Evolutionary conservation across 768 basidiomycete genomes (phyloP).

Genomic region (Agaricus subrufescens): DNA sequence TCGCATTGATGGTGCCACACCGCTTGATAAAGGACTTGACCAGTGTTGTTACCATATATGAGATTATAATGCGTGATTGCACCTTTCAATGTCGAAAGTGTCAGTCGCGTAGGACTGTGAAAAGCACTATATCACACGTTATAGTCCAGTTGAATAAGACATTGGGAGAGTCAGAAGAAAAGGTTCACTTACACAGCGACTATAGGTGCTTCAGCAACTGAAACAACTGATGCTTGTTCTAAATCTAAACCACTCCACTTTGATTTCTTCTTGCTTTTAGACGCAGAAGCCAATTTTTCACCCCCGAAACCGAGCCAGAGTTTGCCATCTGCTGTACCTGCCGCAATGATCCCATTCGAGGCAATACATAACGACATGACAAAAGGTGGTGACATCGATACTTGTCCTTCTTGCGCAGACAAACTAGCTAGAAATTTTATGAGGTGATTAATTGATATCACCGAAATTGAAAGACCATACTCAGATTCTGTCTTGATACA

Average conservation of each 20-base stretch:
- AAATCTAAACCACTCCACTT: slow-evolving; percentile 70
- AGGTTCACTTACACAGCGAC: slow-evolving; percentile 64
- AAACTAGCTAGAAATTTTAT: slow-evolving; percentile 25
- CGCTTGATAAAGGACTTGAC: slow-evolving; percentile 35
- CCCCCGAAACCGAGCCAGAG: slow-evolving; percentile 68
- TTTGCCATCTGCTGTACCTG: slow-evolving; percentile 73
- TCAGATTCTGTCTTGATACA: slow-evolving; percentile 55
- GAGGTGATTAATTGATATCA: background rate
- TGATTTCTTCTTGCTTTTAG: slow-evolving; percentile 47
- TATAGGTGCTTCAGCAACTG: slow-evolving; percentile 69
- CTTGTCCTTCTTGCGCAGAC: slow-evolving; percentile 33
- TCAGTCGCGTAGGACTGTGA: slow-evolving; percentile 35
- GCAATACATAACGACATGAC: slow-evolving; percentile 61
- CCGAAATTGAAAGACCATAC: slow-evolving; percentile 29
- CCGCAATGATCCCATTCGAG: slow-evolving; percentile 54
- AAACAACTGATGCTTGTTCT: slow-evolving; percentile 37
- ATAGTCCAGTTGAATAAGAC: too few relatives aligned
- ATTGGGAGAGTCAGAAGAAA: background rate
- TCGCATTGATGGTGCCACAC: slow-evolving; percentile 42
- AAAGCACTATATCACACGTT: slow-evolving; percentile 39
- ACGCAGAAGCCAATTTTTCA: slow-evolving; percentile 41
- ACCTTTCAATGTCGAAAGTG: slow-evolving; percentile 61
- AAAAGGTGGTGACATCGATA: slow-evolving; percentile 72
- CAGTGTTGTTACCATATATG: slow-evolving; percentile 29
- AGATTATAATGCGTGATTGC: slow-evolving; percentile 47